Base-by-base conservation (phyloP, 2,329 filamentous ascomycete species). In the Curvularia eragrostidis region DNA sequence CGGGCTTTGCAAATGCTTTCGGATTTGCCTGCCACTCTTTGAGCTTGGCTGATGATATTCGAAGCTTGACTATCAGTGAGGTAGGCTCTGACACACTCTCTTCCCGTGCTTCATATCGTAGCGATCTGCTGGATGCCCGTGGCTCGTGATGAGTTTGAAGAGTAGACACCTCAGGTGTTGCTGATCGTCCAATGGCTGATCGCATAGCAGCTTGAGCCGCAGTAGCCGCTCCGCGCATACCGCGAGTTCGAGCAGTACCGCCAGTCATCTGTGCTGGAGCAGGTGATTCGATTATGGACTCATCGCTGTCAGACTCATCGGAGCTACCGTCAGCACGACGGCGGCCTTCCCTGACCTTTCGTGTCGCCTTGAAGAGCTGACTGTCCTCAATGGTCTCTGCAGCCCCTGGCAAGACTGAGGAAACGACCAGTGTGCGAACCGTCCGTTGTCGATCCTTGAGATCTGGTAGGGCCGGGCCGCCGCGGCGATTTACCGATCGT, bases 391-490 rank as follows among this genome's bases (percentile, higher is more conserved):
- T 81, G 3, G 85, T 85, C 54, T 87, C 81, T 4, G 91, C 94
- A 4, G 92, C 91, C 23, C 94, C 95, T 15, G 95, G 95, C 57
- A 99, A 85, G 19, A 96, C 93, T 3, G 91, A 93, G 9, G 94
- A 97, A 1, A 99, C 92, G 51, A 98, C 86, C 65, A 97, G 84
- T 0, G 94, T 97, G 46, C 95, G 88, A 55, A 98, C 94, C 0
- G 95, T 98, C 50, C 94, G 87, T 78, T 95, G 94, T 53, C 93
- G 87, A 69, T 99, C 95, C 75, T 96, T 97, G 57, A 99, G 87
- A 78, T 99, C 95, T n/a, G 95, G 95, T 39, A 99, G 81, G 58
- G 91, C 90, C 5, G 95, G 95, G 0, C 95, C 95, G 63, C 95
- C 95, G 69, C 95, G 87, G 62, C 95, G 86, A 75, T 97, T 98